Evolutionary conservation across 257 asterid species (phyloP), one percentile per base, ranked within the genome.

Genomic region (Nicotiana otophora): DNA sequence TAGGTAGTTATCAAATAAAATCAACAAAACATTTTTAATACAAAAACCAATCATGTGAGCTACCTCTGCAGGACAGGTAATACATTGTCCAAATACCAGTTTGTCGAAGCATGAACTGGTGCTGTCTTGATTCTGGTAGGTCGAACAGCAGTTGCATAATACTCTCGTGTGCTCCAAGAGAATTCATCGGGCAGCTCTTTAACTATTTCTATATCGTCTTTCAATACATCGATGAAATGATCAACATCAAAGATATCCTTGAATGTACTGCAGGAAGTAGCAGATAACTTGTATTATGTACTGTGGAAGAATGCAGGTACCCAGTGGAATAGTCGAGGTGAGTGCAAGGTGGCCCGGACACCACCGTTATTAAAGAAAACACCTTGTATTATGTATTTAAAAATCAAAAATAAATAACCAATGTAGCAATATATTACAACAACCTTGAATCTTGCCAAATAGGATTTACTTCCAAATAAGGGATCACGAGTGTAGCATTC

Each of bases 361-460:
- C 16, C 28, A 67, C 26, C 2, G 15, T 34, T 34, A 67, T 65
- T 65, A 6, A 20, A 15, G 20, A 68, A 68, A 19, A n/a, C 4
- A 19, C 31, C 77, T 19, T n/a, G 57, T 39, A 69, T 34, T 20
- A 36, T 36, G 77, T 36, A 69, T 19, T 39, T 39, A 28, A 36
- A 69, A 69, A 69, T 8, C n/a, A 19, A 69, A 69, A 69, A 28
- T 39, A 54, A n/a, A 69, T 39, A 20, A 34, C 17, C 54, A 11
- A 69, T 2, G 4, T 10, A 69, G 57, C 57, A 69, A 36, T 36
- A 63, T 23, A 36, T 39, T 68, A 19, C 54, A 54, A 77, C 51
- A 20, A 96, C 98, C 98, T 96, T 42, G 98, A 94, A 89, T 96
- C 98, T 88, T 90, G 89, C 98, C 99, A 96, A 76, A 94, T 98